Base-by-base conservation (phyloP, 306 rosid genomes). In the Castanea crenata region DNA sequence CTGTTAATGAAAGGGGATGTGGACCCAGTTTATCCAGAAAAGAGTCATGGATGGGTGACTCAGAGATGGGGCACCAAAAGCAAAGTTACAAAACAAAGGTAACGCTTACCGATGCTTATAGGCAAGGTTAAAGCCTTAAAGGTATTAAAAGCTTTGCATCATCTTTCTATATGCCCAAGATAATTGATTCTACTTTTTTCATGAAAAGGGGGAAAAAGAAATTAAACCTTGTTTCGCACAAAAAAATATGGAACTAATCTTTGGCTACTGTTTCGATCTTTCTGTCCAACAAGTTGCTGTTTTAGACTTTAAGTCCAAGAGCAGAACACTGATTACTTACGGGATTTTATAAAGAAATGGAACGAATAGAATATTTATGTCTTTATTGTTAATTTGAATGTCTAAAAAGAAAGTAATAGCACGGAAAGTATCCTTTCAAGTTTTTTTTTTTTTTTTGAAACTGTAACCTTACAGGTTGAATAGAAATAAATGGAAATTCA, bases 181-280 rank as follows among this genome's bases (percentile, higher is more conserved):
- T 85, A 86, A 79, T 85, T 87, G 87, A 84, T 89, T 89, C 89
- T 76, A 74, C 96, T 91, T 91, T 89, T 86, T 75, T 81, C 80
- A 86, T 89, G 59, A 76, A 87, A 87, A 85, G 85, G 59, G 76
- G 55, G 54, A 76, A 80, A 68, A 74, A 82, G 58, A 71, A 82
- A 73, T 13, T 34, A 35, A 18, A 80, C 76, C 84, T 87, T 89
- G 86, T 82, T 83, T 86, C 80, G 82, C 80, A 82, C 84, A 80
- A 80, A 12, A 84, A 49, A 72, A 67, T 58, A 73, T 75, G 74
- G 59, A 76, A 51, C 71, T 74, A 63, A 64, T 84, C 23, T 35
- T 71, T 58, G 69, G 25, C 78, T 80, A 46, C 57, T 57, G 16
- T 82, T 79, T 86, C 73, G 27, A 77, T 77, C 78, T 85, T 85